phyloP scores from a whole-genome alignment of 2,329 filamentous ascomycete genomes.

The Xylaria sp. region DNA sequence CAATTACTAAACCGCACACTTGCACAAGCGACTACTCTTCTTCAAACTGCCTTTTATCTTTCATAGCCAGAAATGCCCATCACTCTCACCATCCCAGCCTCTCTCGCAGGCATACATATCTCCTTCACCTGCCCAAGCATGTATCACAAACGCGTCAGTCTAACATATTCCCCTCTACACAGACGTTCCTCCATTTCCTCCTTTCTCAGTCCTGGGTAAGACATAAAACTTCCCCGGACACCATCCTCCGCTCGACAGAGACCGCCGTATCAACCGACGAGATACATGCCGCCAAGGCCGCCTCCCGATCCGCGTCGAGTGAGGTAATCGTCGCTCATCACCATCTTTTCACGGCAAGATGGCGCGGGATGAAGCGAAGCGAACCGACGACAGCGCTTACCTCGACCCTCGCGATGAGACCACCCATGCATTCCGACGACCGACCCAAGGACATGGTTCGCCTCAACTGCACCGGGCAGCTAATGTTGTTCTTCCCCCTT shows the following conservation, averaged over 20 bases:
- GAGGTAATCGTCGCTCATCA: slow-evolving; percentile 4
- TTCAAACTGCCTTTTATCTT: neutral
- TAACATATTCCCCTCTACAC: neutral
- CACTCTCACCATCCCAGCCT: neutral
- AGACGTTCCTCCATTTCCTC: neutral
- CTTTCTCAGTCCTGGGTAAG: neutral
- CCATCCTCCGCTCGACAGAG: neutral
- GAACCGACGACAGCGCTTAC: slow-evolving; percentile 1
- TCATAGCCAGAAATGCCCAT: neutral
- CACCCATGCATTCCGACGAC: neutral
- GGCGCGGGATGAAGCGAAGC: neutral
- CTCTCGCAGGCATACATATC: neutral
- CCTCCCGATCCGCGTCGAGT: neutral
- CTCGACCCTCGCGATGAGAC: neutral
- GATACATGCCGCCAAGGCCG: neutral
- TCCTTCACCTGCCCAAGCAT: neutral
- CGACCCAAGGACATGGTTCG: neutral
- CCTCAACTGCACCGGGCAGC: neutral
- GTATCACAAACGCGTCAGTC: neutral
- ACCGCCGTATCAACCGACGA: neutral
- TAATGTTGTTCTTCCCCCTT: neutral
- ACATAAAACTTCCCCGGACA: slow-evolving; percentile 1
- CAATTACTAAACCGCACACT: neutral
- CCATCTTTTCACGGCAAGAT: neutral
- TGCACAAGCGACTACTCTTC: neutral